Base-by-base conservation (phyloP, 768 basidiomycete genomes). In the Arthromyces matolae region DNA sequence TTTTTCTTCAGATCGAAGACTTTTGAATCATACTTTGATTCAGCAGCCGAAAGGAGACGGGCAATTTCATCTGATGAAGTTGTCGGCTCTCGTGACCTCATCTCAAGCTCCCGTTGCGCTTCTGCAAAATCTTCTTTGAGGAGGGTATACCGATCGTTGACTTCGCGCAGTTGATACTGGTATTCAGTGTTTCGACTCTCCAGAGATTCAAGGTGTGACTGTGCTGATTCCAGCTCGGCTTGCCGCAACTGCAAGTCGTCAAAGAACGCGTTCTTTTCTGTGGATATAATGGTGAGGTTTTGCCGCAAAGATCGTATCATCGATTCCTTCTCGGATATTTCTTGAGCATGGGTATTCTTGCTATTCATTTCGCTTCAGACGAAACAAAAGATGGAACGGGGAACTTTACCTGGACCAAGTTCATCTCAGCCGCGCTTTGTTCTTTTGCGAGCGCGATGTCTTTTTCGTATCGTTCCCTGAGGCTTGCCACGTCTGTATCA, bases 171-270 rank as follows among this genome's bases (percentile, higher is more conserved):
- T 60, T 93, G 92, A 65, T 87, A 94, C 57, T 91, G 82, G 24
- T 90, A 71, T 61, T 99, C 96, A 2, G 84, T 81, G 38, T 83
- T 85, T 58, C 89, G 86, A 39, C 82, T 82, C 56, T 88, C 81
- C 16, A 93, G 65, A 1, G 78, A 77, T 55, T 93, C 90, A 2
- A 85, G 72, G 53, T 88, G 83, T 4, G 79, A 80, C 53, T 85
- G 83, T 4, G 84, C 80, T 1, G 89, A 86, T 66, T 99, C 96
- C 9, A 88, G 65, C 60, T 97, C 94, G 13, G 89, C 93, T 63
- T 95, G 92, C 24, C 89, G 84, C 38, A 86, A 59, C 65, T 98
- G 93, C 3, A 93, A 73, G 50, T 87, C 81, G 55, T 94, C 89
- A 62, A 97, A 98, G 53, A 92, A 77, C 9, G 71, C 64, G 55